Evolutionary conservation across 352 stramenopile species (phyloP).

Genomic region (Phytophthora constricta): DNA sequence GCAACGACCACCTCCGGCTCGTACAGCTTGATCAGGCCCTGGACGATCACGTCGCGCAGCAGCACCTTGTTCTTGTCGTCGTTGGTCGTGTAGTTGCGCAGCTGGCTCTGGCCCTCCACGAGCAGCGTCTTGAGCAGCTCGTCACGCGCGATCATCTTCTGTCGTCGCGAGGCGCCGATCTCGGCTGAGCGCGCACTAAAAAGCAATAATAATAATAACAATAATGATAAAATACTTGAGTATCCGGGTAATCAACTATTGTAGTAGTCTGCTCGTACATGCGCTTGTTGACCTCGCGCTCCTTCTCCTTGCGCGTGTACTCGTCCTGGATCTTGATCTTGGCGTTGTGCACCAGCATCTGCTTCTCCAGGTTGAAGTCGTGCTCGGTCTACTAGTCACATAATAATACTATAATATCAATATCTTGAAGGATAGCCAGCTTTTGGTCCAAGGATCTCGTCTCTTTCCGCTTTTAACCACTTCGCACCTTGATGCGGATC

Average conservation of each 20-base stretch:
- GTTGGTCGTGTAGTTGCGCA: slow-evolving; percentile 59
- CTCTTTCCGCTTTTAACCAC: not conserved
- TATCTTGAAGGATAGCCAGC: not conserved
- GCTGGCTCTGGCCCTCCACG: slow-evolving; percentile 62
- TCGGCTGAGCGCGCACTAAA: slow-evolving; percentile 89
- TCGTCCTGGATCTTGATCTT: slow-evolving; percentile 98
- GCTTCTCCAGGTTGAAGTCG: slow-evolving; percentile 99
- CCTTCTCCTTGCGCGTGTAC: slow-evolving; percentile 98
- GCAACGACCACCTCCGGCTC: slow-evolving; percentile 95
- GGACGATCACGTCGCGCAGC: slow-evolving; percentile 97
- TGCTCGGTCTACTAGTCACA: slow-evolving; percentile 93
- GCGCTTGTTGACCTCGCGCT: slow-evolving; percentile 95
- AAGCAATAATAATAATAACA: not conserved
- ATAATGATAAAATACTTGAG: too few species aligned
- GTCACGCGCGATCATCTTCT: slow-evolving; percentile 97
- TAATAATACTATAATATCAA: too few species aligned
- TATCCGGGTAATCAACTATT: too few species aligned
- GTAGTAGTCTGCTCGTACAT: slow-evolving; percentile 53
- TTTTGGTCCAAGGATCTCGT: not conserved
- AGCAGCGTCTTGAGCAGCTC: slow-evolving; percentile 89
- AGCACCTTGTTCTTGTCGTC: slow-evolving; percentile 94
- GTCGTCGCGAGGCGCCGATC: slow-evolving; percentile 94
- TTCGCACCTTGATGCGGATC: slow-evolving; percentile 95
- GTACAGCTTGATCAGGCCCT: slow-evolving; percentile 98
- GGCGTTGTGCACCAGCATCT: slow-evolving; percentile 98